phyloP scores from a whole-genome alignment of 495 filamentous ascomycete species.

The Bathelium albidoporum region DNA sequence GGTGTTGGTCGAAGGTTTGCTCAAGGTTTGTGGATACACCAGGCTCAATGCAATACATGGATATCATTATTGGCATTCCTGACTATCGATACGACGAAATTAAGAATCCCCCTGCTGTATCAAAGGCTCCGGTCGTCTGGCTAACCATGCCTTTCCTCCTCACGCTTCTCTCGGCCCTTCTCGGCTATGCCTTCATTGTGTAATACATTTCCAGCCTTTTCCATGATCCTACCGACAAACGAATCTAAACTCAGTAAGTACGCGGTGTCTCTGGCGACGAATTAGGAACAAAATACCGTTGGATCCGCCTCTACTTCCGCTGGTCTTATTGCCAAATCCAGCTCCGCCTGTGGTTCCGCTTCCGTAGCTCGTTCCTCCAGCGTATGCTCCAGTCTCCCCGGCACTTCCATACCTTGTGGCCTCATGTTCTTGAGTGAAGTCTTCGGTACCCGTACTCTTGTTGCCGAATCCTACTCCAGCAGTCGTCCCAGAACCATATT shows the following conservation, averaged over 20 bases:
- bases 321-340: conserved; percentile 8
- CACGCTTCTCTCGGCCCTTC: conserved; percentile 19
- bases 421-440: neutral
- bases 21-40: too few relatives aligned
- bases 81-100: too few relatives aligned
- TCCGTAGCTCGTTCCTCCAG: conserved; percentile 10
- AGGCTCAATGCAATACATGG: too few relatives aligned
- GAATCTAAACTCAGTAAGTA: conserved; percentile 6
- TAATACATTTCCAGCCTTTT: conserved; percentile 16
- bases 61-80: too few relatives aligned
- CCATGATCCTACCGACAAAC: conserved; percentile 20
- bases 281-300: neutral
- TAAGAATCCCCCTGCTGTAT: neutral
- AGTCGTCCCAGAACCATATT: neutral
- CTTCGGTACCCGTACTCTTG: neutral
- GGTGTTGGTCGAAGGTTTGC: too few relatives aligned
- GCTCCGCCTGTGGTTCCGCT: conserved; percentile 12
- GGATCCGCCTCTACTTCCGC: neutral
- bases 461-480: neutral
- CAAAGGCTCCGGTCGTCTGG: neutral
- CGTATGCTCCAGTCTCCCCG: neutral
- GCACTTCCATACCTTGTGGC: neutral
- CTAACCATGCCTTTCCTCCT: conserved; percentile 7
- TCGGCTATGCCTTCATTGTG: conserved; percentile 13
- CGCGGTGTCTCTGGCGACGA: neutral